These are phyloP conservation scores for Tolypocladium tropicale DNA, from an alignment of 2,329 filamentous ascomycete species.

Conservation along the genomic window DNA sequence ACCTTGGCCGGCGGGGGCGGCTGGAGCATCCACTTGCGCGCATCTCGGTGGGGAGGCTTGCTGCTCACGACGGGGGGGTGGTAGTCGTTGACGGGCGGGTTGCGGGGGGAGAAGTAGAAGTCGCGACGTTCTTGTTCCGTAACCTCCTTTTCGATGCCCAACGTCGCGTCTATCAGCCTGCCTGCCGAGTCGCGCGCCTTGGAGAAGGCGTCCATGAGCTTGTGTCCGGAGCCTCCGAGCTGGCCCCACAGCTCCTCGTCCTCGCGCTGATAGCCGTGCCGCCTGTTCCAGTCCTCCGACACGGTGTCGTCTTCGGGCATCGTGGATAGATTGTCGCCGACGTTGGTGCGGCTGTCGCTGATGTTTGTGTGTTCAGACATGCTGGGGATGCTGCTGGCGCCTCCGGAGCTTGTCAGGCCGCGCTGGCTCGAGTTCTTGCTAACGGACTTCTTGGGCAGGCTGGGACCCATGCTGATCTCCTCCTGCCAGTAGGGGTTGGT, in stretches of 20 bases:
- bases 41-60: slow-evolving; percentile 56
- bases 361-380: slow-evolving; percentile 27
- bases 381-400: slow-evolving; percentile 39
- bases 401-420: slow-evolving; percentile 46
- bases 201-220: slow-evolving; percentile 46
- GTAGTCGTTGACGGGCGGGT: slow-evolving; percentile 74
- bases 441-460: slow-evolving; percentile 51
- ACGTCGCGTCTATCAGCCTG: slow-evolving; percentile 39
- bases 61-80: slow-evolving; percentile 77
- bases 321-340: slow-evolving; percentile 16
- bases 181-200: slow-evolving; percentile 48
- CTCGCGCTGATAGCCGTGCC: slow-evolving; percentile 67
- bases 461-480: slow-evolving; percentile 75
- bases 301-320: slow-evolving; percentile 26
- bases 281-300: slow-evolving; percentile 58
- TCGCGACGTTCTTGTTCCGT: slow-evolving; percentile 44
- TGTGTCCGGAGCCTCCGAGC: slow-evolving; percentile 38
- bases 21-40: slow-evolving; percentile 84
- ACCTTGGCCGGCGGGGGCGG: slow-evolving; percentile 81
- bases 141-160: slow-evolving; percentile 41
- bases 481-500: slow-evolving; percentile 86
- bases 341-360: slow-evolving; percentile 24
- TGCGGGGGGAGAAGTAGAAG: slow-evolving; percentile 50
- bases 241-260: slow-evolving; percentile 80
- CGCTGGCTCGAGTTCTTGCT: slow-evolving; percentile 50